Percentiles rank a stretch among this genome's conserved stretches.
Conservation (phyloP, 1,139 yeast species). For the Pichia sp. region DNA sequence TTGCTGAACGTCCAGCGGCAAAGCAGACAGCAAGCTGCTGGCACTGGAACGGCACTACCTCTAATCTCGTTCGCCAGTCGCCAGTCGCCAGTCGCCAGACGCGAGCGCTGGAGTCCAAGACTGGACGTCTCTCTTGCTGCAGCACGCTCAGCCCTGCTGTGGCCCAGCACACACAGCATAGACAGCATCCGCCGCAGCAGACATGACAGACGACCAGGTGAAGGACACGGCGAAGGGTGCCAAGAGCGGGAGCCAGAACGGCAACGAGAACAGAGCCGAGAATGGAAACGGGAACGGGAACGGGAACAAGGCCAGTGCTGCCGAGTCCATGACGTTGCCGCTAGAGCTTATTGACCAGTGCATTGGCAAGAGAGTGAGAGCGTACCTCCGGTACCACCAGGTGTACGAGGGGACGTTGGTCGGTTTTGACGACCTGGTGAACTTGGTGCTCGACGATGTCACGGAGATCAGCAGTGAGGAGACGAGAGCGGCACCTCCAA, state of each 20-base stretch:
- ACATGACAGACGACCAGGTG: not conserved
- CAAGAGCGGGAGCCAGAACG: too few species aligned
- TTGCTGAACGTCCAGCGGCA: not conserved
- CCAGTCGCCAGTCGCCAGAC: too few species aligned
- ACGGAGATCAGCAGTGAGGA: slow-evolving; percentile 42
- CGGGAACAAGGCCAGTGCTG: not conserved
- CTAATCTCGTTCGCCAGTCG: too few species aligned
- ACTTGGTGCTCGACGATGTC: slow-evolving; percentile 81
- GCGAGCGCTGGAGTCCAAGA: too few species aligned
- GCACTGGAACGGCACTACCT: too few species aligned
- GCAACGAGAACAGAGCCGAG: not conserved
- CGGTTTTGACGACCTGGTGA: slow-evolving; percentile 94
- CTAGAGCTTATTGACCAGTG: slow-evolving; percentile 84
- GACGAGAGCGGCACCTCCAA: slow-evolving; percentile 31
- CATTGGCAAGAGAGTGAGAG: slow-evolving; percentile 73
- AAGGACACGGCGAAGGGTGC: too few species aligned
- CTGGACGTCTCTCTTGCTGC: too few species aligned
- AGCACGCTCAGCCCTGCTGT: too few species aligned
- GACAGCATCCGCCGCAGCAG: too few species aligned
- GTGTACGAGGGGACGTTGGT: slow-evolving; percentile 82
- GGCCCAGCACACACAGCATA: too few species aligned
- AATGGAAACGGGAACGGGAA: not conserved
- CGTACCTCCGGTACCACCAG: slow-evolving; percentile 62
- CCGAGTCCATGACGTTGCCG: slow-evolving; percentile 37
- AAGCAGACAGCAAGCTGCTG: too few species aligned